Percentiles rank a stretch among this genome's conserved stretches.
Evolutionary conservation across 75 land plant genomes (phyloP).

Genomic region (Pinus albicaulis): DNA sequence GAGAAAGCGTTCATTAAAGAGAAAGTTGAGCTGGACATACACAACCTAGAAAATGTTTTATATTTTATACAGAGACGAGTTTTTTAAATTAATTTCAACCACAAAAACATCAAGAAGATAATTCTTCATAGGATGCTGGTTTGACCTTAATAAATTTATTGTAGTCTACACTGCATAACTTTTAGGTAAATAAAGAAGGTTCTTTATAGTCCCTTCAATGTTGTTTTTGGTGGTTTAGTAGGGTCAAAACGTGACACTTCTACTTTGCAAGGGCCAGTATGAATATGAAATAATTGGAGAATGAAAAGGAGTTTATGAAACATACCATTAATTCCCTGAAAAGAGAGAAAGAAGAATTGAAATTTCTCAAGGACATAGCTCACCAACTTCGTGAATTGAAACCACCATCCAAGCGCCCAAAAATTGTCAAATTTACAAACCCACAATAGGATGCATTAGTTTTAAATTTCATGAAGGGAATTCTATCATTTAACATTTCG

Average conservation of each 20-base stretch:
- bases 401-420: conserved; percentile 18
- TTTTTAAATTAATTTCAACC: conserved; percentile 15
- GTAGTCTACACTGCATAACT: not conserved
- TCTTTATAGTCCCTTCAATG: conserved; percentile 3
- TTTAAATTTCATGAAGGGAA: conserved; percentile 5
- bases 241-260: conserved; percentile 16
- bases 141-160: not conserved
- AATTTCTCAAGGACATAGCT: conserved; percentile 24
- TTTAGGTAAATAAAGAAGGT: not conserved
- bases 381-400: conserved; percentile 59
- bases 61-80: conserved; percentile 26
- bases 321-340: conserved; percentile 69
- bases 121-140: not conserved
- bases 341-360: conserved; percentile 66
- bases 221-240: conserved; percentile 13
- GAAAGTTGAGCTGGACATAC: conserved; percentile 26
- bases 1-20: conserved; percentile 29
- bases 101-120: not conserved
- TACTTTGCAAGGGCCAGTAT: conserved; percentile 26
- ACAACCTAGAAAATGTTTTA: conserved; percentile 26
- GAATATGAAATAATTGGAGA: conserved; percentile 77
- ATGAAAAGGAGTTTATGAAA: conserved; percentile 75
- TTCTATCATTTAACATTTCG: no score
- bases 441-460: not conserved
- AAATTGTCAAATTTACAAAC: not conserved